These are phyloP conservation scores for Penicillium glabrum DNA, from an alignment of 2,329 filamentous ascomycete species.

Conservation along the genomic window DNA sequence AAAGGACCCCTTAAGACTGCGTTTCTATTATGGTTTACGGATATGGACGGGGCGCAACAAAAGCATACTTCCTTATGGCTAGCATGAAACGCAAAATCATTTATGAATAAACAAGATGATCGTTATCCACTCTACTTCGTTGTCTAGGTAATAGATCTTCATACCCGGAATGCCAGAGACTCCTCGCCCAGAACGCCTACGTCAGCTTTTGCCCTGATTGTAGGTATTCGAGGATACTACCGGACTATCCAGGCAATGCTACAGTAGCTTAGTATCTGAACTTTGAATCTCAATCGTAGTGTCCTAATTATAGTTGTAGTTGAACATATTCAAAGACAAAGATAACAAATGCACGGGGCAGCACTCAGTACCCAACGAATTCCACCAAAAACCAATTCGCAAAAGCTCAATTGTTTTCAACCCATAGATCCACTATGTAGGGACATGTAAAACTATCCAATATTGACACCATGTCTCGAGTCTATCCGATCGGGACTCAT, in stretches of 20 bases:
- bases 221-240: background rate
- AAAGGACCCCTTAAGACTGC: background rate
- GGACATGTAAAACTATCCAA: background rate
- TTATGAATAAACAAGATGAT: background rate
- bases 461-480: conserved; percentile 4
- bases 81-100: background rate
- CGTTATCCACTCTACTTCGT: background rate
- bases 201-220: background rate
- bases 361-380: background rate
- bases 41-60: background rate
- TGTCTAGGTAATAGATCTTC: background rate
- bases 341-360: background rate
- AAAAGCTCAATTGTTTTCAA: background rate
- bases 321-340: background rate
- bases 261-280: background rate
- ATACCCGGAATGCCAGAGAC: background rate
- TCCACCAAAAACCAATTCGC: background rate
- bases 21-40: background rate
- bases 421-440: background rate
- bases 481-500: background rate
- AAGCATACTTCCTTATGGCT: background rate
- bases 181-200: background rate
- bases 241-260: background rate
- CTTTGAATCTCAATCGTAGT: background rate
- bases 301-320: background rate